phyloP scores from a whole-genome alignment of 768 basidiomycete genomes.

The Lactarius sp. region DNA sequence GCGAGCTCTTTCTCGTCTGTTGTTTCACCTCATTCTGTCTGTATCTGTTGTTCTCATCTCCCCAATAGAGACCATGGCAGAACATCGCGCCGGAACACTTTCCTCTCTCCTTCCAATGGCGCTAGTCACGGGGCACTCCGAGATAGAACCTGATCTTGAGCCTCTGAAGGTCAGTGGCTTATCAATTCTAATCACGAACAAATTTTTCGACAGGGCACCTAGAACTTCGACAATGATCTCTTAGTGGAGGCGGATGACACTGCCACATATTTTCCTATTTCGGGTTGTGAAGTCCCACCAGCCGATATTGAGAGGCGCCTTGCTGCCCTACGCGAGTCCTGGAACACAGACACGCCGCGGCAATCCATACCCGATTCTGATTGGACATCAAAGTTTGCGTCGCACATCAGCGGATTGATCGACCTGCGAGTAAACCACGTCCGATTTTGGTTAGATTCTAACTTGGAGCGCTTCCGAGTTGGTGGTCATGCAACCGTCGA shows the following conservation, averaged over 20 bases:
- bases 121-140: slow-evolving; percentile 42
- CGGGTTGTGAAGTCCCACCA: slow-evolving; percentile 24
- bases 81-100: slow-evolving; percentile 39
- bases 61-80: slow-evolving; percentile 42
- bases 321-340: slow-evolving; percentile 27
- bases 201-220: neutral
- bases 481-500: slow-evolving; percentile 40
- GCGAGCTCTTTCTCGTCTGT: slow-evolving; percentile 56
- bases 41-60: neutral
- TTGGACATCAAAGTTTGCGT: slow-evolving; percentile 37
- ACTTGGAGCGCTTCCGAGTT: slow-evolving; percentile 42
- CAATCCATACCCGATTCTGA: slow-evolving; percentile 35
- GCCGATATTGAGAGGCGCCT: slow-evolving; percentile 30
- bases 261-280: slow-evolving; percentile 32
- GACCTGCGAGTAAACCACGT: slow-evolving; percentile 46
- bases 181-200: neutral
- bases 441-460: slow-evolving; percentile 45
- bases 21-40: neutral
- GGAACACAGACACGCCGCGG: slow-evolving; percentile 34
- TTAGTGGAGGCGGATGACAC: slow-evolving; percentile 38
- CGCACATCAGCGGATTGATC: slow-evolving; percentile 29
- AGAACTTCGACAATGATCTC: slow-evolving; percentile 51
- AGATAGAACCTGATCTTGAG: slow-evolving; percentile 42
- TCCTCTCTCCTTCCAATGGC: slow-evolving; percentile 42
- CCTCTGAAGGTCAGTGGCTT: slow-evolving; percentile 42